These are phyloP conservation scores for Mycena rebaudengoi DNA, from an alignment of 768 basidiomycete species.

Conservation along the genomic window DNA sequence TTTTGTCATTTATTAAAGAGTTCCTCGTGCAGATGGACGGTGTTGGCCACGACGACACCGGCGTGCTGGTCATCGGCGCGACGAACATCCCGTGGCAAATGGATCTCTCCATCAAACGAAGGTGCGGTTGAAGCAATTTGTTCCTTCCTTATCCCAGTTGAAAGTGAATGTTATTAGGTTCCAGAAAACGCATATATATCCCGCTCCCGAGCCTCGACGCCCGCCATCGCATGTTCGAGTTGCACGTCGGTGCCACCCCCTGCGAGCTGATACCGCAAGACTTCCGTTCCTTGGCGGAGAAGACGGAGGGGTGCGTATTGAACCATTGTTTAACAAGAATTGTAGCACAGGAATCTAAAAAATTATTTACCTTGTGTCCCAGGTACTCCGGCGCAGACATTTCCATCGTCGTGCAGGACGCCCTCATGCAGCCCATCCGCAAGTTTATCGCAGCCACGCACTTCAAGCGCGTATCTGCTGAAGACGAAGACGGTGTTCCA, in stretches of 20 bases:
- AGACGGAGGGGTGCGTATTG: conserved; percentile 75
- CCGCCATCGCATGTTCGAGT: conserved; percentile 79
- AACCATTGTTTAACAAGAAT: conserved; percentile 24
- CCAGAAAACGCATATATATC: conserved; percentile 85
- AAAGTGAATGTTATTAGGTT: conserved; percentile 57
- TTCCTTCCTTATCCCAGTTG: neutral
- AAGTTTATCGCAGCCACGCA: conserved; percentile 87
- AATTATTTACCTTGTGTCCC: neutral
- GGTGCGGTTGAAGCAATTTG: too few species aligned
- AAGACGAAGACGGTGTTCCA: conserved; percentile 8
- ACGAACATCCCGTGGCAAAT: conserved; percentile 89
- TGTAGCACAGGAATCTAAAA: conserved; percentile 38
- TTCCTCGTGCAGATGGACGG: conserved; percentile 86
- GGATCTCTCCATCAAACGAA: conserved; percentile 81
- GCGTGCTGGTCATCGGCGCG: conserved; percentile 81
- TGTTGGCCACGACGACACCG: conserved; percentile 84
- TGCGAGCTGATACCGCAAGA: conserved; percentile 70
- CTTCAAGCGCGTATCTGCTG: conserved; percentile 60
- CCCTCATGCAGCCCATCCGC: conserved; percentile 85
- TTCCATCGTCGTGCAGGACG: conserved; percentile 79
- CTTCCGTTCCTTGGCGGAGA: conserved; percentile 67
- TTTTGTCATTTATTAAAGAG: too few species aligned
- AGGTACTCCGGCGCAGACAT: conserved; percentile 81
- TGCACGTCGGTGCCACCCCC: conserved; percentile 81
- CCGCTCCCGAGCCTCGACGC: conserved; percentile 82